phyloP scores from a whole-genome alignment of 176 grass and related monocot species.

The Carex scoparia region DNA sequence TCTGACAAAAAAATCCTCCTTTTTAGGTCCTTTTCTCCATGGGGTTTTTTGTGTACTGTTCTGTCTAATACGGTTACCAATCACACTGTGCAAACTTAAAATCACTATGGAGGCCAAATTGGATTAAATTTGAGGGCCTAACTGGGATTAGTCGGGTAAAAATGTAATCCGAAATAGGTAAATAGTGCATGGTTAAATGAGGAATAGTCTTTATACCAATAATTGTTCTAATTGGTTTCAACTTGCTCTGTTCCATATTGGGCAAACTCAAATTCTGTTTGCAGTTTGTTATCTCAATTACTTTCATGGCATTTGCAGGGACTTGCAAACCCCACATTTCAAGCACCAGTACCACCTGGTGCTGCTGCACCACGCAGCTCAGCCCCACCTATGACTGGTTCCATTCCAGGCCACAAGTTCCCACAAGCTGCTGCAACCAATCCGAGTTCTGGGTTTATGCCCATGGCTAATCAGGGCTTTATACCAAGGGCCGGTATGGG shows the following conservation, averaged over 20 bases:
- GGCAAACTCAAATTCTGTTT: neutral
- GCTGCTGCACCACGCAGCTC: constrained; percentile 44
- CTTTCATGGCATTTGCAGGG: constrained; percentile 10
- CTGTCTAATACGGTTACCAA: neutral
- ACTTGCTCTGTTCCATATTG: neutral
- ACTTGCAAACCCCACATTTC: constrained; percentile 25
- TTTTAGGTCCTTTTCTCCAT: neutral
- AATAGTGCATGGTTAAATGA: neutral
- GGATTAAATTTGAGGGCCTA: neutral
- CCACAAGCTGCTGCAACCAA: constrained; percentile 44
- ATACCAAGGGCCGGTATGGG: constrained; percentile 55
- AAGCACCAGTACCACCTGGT: constrained; percentile 40
- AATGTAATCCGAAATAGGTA: neutral
- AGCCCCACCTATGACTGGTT: constrained; percentile 31
- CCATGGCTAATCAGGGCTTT: constrained; percentile 59
- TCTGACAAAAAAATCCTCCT: neutral
- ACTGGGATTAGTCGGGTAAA: neutral
- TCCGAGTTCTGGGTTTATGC: constrained; percentile 51
- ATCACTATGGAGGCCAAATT: neutral
- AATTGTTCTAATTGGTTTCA: neutral
- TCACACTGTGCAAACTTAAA: neutral
- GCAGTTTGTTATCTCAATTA: neutral
- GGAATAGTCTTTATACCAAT: neutral
- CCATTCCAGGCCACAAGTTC: constrained; percentile 48
- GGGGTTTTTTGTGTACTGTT: neutral